Evolutionary conservation across 2,329 filamentous ascomycete genomes (phyloP).

Genomic region (Fusarium nelsonii): DNA sequence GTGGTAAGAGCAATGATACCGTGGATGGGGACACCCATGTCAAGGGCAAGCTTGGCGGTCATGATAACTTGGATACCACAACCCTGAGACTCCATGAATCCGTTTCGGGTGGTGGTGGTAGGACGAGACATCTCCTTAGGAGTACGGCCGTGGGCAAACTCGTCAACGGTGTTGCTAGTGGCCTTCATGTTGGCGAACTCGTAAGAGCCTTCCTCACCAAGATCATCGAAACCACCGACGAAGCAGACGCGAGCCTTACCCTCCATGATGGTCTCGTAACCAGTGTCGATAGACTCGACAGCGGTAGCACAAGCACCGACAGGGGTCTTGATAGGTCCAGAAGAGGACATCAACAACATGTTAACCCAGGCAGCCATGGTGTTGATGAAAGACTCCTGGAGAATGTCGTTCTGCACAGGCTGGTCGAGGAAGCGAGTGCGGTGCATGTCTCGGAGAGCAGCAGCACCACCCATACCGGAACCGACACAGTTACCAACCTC

Average conservation of each 20-base stretch:
- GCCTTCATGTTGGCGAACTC: constrained; percentile 99
- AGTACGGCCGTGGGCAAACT: constrained; percentile 94
- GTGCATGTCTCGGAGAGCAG: constrained; percentile 96
- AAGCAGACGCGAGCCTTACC: constrained; percentile 98
- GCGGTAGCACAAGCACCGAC: constrained; percentile 97
- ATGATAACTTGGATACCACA: constrained; percentile 99
- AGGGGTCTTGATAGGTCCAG: constrained; percentile 97
- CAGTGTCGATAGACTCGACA: constrained; percentile 96
- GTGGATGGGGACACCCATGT: constrained; percentile 99
- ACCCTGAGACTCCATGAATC: constrained; percentile 99
- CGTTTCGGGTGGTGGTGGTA: constrained; percentile 94
- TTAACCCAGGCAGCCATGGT: constrained; percentile 99
- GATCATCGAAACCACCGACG: constrained; percentile 98
- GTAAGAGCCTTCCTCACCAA: constrained; percentile 98
- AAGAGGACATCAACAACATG: constrained; percentile 97
- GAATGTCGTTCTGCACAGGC: constrained; percentile 97
- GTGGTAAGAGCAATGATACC: constrained; percentile 93
- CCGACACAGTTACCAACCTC: constrained; percentile 98
- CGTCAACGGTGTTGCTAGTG: constrained; percentile 96
- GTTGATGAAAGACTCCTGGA: constrained; percentile 99
- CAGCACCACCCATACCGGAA: constrained; percentile 96
- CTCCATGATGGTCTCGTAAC: constrained; percentile 98
- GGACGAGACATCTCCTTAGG: constrained; percentile 98
- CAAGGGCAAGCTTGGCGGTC: constrained; percentile 93
- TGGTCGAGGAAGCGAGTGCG: constrained; percentile 97